Percentiles rank a stretch among this genome's conserved stretches.
Conservation (phyloP, 306 rosid genomes). For the Quercus alba region DNA sequence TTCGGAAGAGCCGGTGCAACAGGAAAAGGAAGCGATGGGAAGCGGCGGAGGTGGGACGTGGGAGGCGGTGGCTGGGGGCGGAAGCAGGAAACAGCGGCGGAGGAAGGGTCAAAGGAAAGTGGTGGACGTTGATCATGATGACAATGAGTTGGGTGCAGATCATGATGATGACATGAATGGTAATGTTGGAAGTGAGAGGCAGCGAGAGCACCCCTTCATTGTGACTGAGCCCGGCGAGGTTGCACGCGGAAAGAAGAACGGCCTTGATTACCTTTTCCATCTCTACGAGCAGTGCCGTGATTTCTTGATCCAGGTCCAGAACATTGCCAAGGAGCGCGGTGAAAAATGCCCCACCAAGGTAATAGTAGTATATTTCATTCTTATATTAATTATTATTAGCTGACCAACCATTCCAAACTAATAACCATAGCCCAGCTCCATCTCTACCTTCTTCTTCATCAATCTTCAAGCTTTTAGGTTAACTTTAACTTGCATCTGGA, state of each 20-base stretch:
- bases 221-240: conserved; percentile 99
- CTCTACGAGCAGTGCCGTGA: conserved; percentile 92
- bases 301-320: conserved; percentile 84
- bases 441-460: neutral
- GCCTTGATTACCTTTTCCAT: conserved; percentile 88
- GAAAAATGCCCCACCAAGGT: conserved; percentile 99
- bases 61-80: conserved; percentile 37
- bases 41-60: conserved; percentile 71
- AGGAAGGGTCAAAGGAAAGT: conserved; percentile 30
- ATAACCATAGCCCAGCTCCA: neutral
- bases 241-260: conserved; percentile 99
- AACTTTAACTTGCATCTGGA: neutral
- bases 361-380: too few relatives aligned
- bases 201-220: conserved; percentile 89
- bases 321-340: conserved; percentile 82
- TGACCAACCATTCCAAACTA: too few relatives aligned
- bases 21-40: conserved; percentile 65
- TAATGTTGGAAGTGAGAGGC: conserved; percentile 48
- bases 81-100: conserved; percentile 48
- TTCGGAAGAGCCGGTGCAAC: conserved; percentile 93
- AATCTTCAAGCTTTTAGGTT: too few relatives aligned
- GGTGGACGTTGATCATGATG: conserved; percentile 18
- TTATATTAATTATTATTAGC: neutral
- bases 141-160: conserved; percentile 29
- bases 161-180: conserved; percentile 33